Evolutionary conservation across 2,329 filamentous ascomycete genomes (phyloP), one percentile per base, ranked within the genome.

Genomic region (Colletotrichum theobromicola): DNA sequence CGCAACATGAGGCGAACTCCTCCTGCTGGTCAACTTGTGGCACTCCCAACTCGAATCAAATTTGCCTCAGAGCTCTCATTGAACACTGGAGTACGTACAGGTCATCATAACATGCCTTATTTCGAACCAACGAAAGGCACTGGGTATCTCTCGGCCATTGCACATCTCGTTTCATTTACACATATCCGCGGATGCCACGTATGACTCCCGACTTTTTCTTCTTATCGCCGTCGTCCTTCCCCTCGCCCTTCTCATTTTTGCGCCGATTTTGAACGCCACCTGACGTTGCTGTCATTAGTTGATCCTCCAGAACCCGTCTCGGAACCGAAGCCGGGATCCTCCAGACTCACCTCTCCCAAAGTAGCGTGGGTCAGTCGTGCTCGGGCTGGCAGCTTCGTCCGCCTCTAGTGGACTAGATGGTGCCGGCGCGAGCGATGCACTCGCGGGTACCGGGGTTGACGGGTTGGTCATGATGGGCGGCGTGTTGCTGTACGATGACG

Each of bases 171-270:
- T 26, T 46, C 30, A 64, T 67, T 75, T 42, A 78, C 34, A 85
- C 81, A 68, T 84, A 84, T 15, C 85, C 83, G 34, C 85, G 79
- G 32, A 87, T 85, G 7, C 85, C 84, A n/a, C 85, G 80, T n/a
- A 87, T 77, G 5, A 82, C 84, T 24, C 81, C 82, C 26, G 79
- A 79, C 72, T 85, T 86, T 77, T 85, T 86, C 15, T 83, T 82
- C 73, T 83, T 82, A 58, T 83, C 83, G 1, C 80, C 77, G 13
- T 88, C 87, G 7, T 88, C 85, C 50, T 83, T 83, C 60, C 82
- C 83, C 76, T 87, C 88, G 37, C 88, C 87, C 75, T 89, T 90
- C 77, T 84, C 85, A 3, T 90, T 87, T 77, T 89, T 87, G 5
- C 86, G 85, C 34, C 84, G 80, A 78, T 87, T 89, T 76, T 88